phyloP scores from a whole-genome alignment of 306 rosid species.

The Dalbergia oliveri region DNA sequence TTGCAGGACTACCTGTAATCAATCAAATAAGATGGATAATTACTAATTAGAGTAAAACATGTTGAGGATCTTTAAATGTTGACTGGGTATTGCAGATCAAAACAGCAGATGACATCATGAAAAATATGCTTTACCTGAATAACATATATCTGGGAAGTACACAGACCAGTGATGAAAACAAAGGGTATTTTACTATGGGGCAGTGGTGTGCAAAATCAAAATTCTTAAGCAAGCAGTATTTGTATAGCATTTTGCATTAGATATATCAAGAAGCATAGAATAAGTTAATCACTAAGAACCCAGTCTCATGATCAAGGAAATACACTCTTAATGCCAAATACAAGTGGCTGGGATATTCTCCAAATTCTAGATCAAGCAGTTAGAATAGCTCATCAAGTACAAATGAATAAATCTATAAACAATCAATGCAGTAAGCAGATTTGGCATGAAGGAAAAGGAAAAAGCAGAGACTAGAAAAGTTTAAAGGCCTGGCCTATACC shows the following conservation, averaged over 20 bases:
- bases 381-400: conserved; percentile 19
- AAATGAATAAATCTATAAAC: neutral
- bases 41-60: conserved; percentile 17
- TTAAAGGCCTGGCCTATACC: neutral
- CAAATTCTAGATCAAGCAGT: conserved; percentile 34
- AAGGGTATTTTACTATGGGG: neutral
- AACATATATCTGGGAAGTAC: conserved; percentile 22
- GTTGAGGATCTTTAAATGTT: neutral
- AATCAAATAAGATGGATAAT: conserved; percentile 33
- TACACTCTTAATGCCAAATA: conserved; percentile 14
- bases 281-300: neutral
- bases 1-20: conserved; percentile 87
- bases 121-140: conserved; percentile 18
- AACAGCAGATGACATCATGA: conserved; percentile 30
- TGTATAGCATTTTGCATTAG: neutral
- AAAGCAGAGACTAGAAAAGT: neutral
- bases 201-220: neutral
- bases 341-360: conserved; percentile 7
- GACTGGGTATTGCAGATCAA: neutral
- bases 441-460: conserved; percentile 10
- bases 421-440: neutral
- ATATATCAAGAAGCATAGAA: conserved; percentile 15
- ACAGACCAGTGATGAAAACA: conserved; percentile 16
- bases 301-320: neutral
- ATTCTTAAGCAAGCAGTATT: neutral